Evolutionary conservation across 2,329 filamentous ascomycete genomes (phyloP).

Genomic region (Penicillium frequentans): DNA sequence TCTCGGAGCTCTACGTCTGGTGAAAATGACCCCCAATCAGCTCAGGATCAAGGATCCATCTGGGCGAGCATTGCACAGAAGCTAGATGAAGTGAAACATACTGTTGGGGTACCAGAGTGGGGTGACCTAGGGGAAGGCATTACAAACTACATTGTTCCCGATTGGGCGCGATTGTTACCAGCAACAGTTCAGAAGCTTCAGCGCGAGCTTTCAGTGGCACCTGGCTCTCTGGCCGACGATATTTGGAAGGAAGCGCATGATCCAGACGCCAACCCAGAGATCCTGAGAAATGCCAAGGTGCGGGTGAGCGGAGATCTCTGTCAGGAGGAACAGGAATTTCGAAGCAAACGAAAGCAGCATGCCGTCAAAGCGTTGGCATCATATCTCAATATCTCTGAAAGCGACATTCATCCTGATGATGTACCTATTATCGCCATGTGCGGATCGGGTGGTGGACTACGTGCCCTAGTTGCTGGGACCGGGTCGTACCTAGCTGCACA

Average conservation of each 20-base stretch:
- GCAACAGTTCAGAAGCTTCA: conserved; percentile 80
- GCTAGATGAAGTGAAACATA: conserved; percentile 41
- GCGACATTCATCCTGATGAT: conserved; percentile 87
- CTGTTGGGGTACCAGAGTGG: conserved; percentile 44
- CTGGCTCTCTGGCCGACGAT: conserved; percentile 84
- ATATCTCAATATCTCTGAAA: conserved; percentile 76
- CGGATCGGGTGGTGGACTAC: conserved; percentile 85
- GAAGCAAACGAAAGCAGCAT: conserved; percentile 66
- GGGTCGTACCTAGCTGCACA: conserved; percentile 82
- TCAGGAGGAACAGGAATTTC: conserved; percentile 75
- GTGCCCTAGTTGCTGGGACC: conserved; percentile 85
- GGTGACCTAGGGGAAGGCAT: conserved; percentile 54
- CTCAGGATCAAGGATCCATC: conserved; percentile 35
- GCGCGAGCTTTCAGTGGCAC: conserved; percentile 80
- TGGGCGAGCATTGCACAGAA: conserved; percentile 54
- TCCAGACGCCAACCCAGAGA: conserved; percentile 80
- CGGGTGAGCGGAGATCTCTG: conserved; percentile 81
- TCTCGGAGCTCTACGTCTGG: conserved; percentile 1
- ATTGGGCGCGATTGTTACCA: conserved; percentile 77
- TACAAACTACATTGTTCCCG: conserved; percentile 72
- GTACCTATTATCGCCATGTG: conserved; percentile 92
- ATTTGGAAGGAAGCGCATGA: conserved; percentile 93
- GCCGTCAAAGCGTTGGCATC: conserved; percentile 73
- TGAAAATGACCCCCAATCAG: conserved; percentile 11
- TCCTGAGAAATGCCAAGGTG: conserved; percentile 76